Evolutionary conservation across 2,329 filamentous ascomycete species (phyloP), one percentile per base, ranked within the genome.

Genomic region (Hypocrella siamensis): DNA sequence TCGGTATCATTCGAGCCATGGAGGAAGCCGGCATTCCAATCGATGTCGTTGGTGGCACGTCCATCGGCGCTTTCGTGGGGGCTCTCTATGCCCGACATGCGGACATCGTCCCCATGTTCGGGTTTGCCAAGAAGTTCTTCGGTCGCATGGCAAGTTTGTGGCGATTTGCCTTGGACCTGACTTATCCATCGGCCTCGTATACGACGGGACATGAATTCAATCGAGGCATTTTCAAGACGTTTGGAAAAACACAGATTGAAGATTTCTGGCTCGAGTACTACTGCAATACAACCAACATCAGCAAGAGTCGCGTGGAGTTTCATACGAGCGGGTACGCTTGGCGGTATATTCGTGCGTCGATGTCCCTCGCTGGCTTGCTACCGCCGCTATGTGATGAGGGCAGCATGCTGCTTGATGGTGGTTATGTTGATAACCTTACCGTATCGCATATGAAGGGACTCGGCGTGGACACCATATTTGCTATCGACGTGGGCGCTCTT

Each of bases 211-310:
- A 98, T 49, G 90, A 98, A 47, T 98, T 98, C 68, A 98, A 98
- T 46, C 81, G 90, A 6, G 90, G 90, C 26, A 94, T 98, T 41
- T 98, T 94, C 71, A 98, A 98, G 56, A 85, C 88, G 0, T 94
- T 98, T 51, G 90, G 86, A 11, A 84, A 94, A 46, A 82, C 83
- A 8, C 90, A 96, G 50, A 96, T 98, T 35, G 90, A 98, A 56
- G 90, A 98, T 53, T 98, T 96, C 48, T 98, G 90, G 90, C 70
- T 98, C 9, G 85, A 93, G 43, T 98, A 84, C 52, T 98, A 98
- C 59, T 98, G 92, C 67, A 98, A 98, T 57, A 96, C 90, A 1
- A 98, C 92, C 24, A 98, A 96, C 54, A 96, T 98, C 57, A 92
- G 81, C 60, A 92, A 93, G 54, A 90, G 81, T 38, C 72, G 88